Conservation (phyloP, 1,139 yeast genomes). For the Yamadazyma diospyri region DNA sequence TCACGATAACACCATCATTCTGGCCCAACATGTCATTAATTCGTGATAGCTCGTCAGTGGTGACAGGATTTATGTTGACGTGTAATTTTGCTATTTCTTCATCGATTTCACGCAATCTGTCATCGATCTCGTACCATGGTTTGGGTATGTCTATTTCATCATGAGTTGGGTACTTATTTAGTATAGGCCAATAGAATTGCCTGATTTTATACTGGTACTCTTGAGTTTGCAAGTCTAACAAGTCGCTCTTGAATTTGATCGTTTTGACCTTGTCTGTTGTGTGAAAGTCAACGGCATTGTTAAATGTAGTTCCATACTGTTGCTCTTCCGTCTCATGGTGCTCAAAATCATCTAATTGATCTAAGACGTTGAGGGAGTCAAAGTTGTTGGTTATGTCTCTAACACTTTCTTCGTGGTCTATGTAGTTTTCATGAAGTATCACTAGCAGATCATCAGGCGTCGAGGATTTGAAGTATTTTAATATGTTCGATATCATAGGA, state of each 20-base stretch:
- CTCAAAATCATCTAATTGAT: background rate
- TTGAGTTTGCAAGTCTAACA: background rate
- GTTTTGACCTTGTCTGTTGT: conserved; percentile 10
- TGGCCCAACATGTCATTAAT: conserved; percentile 14
- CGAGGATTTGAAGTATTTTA: conserved; percentile 1
- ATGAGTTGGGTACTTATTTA: conserved; percentile 6
- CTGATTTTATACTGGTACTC: conserved; percentile 14
- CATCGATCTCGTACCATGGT: conserved; percentile 15
- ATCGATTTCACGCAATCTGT: conserved; percentile 15
- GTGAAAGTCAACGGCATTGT: conserved; percentile 11
- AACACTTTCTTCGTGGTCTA: conserved; percentile 1
- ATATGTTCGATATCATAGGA: conserved; percentile 1
- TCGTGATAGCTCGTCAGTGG: conserved; percentile 16
- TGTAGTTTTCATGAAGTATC: conserved; percentile 1
- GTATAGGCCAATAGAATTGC: conserved; percentile 14
- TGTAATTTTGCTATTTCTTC: conserved; percentile 15
- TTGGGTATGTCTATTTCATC: background rate
- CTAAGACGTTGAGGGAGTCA: background rate
- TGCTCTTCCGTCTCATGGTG: background rate
- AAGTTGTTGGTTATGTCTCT: conserved; percentile 1
- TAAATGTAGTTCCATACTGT: conserved; percentile 17
- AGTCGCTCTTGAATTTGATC: conserved; percentile 10
- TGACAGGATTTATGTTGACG: conserved; percentile 15
- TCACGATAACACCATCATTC: conserved; percentile 9
- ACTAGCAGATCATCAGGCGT: conserved; percentile 4